phyloP scores from a whole-genome alignment of 2,329 filamentous ascomycete species.

The Aotearoamyces nothofagi region DNA sequence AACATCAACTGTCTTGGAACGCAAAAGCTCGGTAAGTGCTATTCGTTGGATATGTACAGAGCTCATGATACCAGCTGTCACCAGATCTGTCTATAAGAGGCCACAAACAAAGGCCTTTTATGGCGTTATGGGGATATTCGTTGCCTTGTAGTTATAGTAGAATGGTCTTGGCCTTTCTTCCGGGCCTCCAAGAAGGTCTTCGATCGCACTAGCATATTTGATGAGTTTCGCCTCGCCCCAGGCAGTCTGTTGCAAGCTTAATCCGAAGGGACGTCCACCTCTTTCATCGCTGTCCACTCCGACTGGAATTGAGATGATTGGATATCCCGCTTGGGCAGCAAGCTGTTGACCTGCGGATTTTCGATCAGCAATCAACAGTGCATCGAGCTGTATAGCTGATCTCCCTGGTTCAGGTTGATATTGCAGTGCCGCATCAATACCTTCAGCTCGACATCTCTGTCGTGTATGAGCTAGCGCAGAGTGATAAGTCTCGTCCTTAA shows the following conservation, averaged over 20 bases:
- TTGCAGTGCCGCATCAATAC: slow-evolving; percentile 2
- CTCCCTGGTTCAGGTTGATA: background rate
- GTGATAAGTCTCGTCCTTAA: slow-evolving; percentile 2
- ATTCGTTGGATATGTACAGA: no score
- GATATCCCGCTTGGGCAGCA: slow-evolving; percentile 3
- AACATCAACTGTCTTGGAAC: background rate
- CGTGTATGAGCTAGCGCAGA: slow-evolving; percentile 1
- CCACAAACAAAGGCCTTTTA: no score
- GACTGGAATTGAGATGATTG: slow-evolving; percentile 1
- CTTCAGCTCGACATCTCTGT: slow-evolving; percentile 1
- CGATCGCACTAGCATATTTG: slow-evolving; percentile 2
- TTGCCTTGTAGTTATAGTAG: background rate
- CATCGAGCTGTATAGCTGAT: slow-evolving; percentile 1
- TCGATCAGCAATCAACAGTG: slow-evolving; percentile 1
- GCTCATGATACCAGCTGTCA: no score
- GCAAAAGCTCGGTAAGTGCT: background rate
- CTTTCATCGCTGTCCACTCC: slow-evolving; percentile 2
- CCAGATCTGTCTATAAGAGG: background rate
- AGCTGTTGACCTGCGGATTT: slow-evolving; percentile 3
- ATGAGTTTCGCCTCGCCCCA: slow-evolving; percentile 3
- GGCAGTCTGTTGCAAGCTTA: slow-evolving; percentile 1
- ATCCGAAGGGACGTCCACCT: slow-evolving; percentile 3
- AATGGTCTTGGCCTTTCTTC: background rate
- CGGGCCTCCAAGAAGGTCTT: slow-evolving; percentile 3
- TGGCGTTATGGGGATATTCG: background rate